These are phyloP conservation scores for Myriangium duriaei DNA, from an alignment of 2,329 filamentous ascomycete genomes.

Conservation along the genomic window DNA sequence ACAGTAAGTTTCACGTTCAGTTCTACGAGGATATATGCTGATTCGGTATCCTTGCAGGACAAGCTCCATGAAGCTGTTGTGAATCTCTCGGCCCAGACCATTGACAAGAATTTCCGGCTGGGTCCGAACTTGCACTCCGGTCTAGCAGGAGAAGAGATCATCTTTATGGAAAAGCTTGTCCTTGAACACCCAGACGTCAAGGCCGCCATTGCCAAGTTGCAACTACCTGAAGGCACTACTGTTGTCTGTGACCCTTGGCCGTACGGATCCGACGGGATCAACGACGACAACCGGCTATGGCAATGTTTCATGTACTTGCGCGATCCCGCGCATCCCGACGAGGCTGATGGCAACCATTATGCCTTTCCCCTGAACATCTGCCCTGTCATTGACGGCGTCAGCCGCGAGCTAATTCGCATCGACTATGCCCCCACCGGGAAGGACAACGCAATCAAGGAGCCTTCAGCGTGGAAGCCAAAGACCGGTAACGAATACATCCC, in stretches of 20 bases:
- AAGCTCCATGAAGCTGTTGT: conserved; percentile 51
- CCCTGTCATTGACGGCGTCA: conserved; percentile 51
- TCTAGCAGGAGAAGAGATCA: conserved; percentile 46
- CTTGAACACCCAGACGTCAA: conserved; percentile 44
- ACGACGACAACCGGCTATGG: conserved; percentile 39
- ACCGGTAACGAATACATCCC: conserved; percentile 54
- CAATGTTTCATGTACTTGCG: conserved; percentile 57
- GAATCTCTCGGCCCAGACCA: conserved; percentile 37
- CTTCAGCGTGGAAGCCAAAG: conserved; percentile 45
- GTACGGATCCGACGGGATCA: conserved; percentile 44
- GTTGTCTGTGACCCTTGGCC: conserved; percentile 57
- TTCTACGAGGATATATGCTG: neutral
- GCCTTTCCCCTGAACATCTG: conserved; percentile 55
- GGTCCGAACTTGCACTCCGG: conserved; percentile 46
- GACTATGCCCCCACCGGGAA: conserved; percentile 56
- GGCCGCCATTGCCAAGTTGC: conserved; percentile 46
- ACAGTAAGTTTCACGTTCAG: conserved; percentile 34
- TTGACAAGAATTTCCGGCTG: conserved; percentile 47
- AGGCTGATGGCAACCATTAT: conserved; percentile 57
- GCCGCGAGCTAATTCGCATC: conserved; percentile 54
- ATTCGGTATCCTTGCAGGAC: conserved; percentile 29
- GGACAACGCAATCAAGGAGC: conserved; percentile 45
- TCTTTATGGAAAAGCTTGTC: conserved; percentile 45
- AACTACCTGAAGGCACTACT: conserved; percentile 44
- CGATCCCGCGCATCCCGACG: conserved; percentile 45